Percentiles rank a stretch among this genome's conserved stretches.
Conservation (phyloP, 2,329 filamentous ascomycete genomes). For the Raffaelea ambrosiae region DNA sequence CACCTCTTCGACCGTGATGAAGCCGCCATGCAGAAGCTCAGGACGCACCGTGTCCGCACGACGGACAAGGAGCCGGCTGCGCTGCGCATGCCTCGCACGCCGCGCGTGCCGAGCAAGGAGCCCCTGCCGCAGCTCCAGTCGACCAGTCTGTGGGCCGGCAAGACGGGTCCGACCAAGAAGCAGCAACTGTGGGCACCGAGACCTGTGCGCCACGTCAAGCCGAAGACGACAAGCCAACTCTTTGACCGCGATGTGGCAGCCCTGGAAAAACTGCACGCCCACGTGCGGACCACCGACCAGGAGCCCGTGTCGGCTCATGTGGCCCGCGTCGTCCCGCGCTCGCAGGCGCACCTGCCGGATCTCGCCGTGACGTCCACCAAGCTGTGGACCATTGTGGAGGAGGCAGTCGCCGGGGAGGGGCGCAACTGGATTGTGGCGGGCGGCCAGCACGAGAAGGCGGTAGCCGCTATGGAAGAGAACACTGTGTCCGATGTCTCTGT, state of each 20-base stretch:
- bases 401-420: conserved; percentile 1
- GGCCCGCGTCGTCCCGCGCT: not conserved
- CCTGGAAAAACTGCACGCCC: not conserved
- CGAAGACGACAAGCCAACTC: not conserved
- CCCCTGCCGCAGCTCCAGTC: conserved; percentile 19
- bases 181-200: not conserved
- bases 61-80: conserved; percentile 15
- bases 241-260: conserved; percentile 11
- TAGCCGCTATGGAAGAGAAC: not conserved
- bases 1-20: not conserved
- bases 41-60: not conserved
- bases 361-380: conserved; percentile 13
- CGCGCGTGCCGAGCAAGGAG: conserved; percentile 16
- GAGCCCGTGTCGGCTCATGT: not conserved
- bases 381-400: conserved; percentile 16
- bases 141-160: conserved; percentile 17
- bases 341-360: not conserved
- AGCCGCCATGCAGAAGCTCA: not conserved
- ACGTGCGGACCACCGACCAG: conserved; percentile 11
- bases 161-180: not conserved
- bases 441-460: not conserved
- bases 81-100: conserved; percentile 19
- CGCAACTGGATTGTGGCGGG: conserved; percentile 20
- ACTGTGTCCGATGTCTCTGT: too few species aligned
- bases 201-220: not conserved